Base-by-base conservation (phyloP, 371 early-diverging fungal genomes). In the Actinomortierella wolfii region DNA sequence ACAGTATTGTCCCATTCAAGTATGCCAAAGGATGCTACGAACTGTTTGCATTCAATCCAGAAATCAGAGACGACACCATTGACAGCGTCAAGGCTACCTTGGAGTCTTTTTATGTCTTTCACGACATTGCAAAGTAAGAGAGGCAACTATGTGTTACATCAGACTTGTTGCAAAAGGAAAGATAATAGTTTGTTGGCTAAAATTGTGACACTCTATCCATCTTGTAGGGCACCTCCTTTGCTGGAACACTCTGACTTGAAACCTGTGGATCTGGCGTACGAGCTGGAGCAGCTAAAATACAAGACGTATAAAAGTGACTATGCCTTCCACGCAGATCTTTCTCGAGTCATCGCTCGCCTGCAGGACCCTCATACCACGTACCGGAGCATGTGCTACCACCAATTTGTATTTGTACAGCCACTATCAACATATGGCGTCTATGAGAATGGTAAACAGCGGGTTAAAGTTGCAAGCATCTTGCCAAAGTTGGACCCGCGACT, bases 41-140 rank as follows among this genome's bases (percentile, higher is more conserved):
- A 43, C 59, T 51, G 56, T 71, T 71, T 56, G 41, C 43, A 1
- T 71, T 71, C 40, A 48, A 59, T 44, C 44, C 63, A 5, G 39
- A 13, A 23, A 50, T 61, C 39, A 53, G 65, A 20, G 71, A 71
- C 26, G 43, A 54, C 11, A 54, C 62, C 21, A 39, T 71, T n/a
- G 42, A 55, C 20, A 71, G 55, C 17, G 59, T 71, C 43, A 50
- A 41, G 2, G 66, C 73, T 23, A 71, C 65, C 56, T 51, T 71
- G 39, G 62, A 71, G 56, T 65, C 73, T 1, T 71, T 71, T 25
- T 71, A 71, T 39, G 73, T 71, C 41, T 71, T 71, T 62, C 65
- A 66, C n/a, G 73, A 71, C n/a, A 65, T 71, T 56, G 59, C 66
- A 15, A 65, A 50, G 73, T 71, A 56, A 18, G 21, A 44, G 50